Conservation (phyloP, 306 rosid species). For the Begonia fuchsioides region DNA sequence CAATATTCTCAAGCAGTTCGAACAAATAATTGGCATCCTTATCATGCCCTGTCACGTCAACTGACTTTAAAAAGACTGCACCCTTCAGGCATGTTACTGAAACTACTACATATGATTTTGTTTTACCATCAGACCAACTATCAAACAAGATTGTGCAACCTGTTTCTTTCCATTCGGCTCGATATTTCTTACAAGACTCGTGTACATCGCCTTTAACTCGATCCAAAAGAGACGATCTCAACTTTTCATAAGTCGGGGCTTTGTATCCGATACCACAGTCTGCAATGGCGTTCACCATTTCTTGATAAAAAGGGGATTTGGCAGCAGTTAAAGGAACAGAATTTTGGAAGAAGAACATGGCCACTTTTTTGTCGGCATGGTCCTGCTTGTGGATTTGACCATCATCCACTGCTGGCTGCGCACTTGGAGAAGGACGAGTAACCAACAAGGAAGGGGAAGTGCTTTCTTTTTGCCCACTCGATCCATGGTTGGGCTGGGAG, state of each 20-base stretch:
- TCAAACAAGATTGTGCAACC: conserved; percentile 57
- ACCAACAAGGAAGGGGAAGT: conserved; percentile 35
- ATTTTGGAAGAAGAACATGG: conserved; percentile 48
- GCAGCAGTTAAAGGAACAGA: conserved; percentile 50
- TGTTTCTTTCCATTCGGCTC: conserved; percentile 56
- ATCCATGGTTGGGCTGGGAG: conserved; percentile 36
- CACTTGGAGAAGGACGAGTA: conserved; percentile 27
- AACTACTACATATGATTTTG: conserved; percentile 34
- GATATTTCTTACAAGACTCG: conserved; percentile 27
- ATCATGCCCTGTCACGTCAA: conserved; percentile 42
- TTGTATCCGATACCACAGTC: conserved; percentile 50
- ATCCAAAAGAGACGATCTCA: conserved; percentile 39
- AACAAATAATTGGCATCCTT: conserved; percentile 37
- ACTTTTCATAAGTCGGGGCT: conserved; percentile 51
- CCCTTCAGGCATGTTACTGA: conserved; percentile 43
- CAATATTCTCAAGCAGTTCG: conserved; percentile 41
- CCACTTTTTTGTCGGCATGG: conserved; percentile 45
- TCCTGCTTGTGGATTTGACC: conserved; percentile 36
- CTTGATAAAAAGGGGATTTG: conserved; percentile 47
- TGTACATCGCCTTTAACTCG: conserved; percentile 44
- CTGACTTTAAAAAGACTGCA: conserved; percentile 38
- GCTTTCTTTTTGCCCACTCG: conserved; percentile 44
- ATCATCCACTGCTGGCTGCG: conserved; percentile 32
- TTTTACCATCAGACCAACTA: conserved; percentile 38
- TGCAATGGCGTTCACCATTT: conserved; percentile 55